Percentiles rank a stretch among this genome's conserved stretches.
Conservation (phyloP, 352 stramenopile genomes). For the Phytophthora sansomeana region DNA sequence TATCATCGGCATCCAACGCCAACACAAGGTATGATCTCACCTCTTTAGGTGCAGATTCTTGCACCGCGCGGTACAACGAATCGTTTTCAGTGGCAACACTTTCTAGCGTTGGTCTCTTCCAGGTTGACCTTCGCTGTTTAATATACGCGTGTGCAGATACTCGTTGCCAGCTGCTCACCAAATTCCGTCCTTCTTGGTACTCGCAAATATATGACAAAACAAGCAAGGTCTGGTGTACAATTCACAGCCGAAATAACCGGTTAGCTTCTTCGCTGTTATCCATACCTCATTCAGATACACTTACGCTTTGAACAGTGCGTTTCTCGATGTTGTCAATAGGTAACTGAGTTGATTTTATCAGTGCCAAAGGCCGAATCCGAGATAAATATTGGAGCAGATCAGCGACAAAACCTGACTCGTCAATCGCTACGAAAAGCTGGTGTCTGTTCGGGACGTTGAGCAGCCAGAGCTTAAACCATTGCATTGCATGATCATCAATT, state of each 20-base stretch:
- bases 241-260: not conserved
- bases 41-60: constrained; percentile 8
- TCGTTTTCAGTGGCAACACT: constrained; percentile 39
- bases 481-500: constrained; percentile 36
- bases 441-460: constrained; percentile 40
- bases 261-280: not conserved
- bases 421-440: constrained; percentile 49
- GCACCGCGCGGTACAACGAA: constrained; percentile 34
- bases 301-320: constrained; percentile 39
- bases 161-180: constrained; percentile 38
- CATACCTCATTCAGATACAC: constrained; percentile 6
- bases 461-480: constrained; percentile 64
- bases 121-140: constrained; percentile 24
- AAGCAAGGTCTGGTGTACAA: constrained; percentile 28
- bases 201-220: constrained; percentile 44
- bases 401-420: constrained; percentile 43
- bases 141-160: constrained; percentile 36
- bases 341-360: constrained; percentile 4
- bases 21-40: constrained; percentile 3
- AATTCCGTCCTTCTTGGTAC: constrained; percentile 33
- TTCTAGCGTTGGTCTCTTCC: constrained; percentile 26
- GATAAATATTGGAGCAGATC: constrained; percentile 57
- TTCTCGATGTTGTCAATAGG: constrained; percentile 28
- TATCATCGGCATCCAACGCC: not conserved
- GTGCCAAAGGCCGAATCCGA: constrained; percentile 41